Conservation (phyloP, 139 green algal species). For the Tetradesmus lagerheimii region DNA sequence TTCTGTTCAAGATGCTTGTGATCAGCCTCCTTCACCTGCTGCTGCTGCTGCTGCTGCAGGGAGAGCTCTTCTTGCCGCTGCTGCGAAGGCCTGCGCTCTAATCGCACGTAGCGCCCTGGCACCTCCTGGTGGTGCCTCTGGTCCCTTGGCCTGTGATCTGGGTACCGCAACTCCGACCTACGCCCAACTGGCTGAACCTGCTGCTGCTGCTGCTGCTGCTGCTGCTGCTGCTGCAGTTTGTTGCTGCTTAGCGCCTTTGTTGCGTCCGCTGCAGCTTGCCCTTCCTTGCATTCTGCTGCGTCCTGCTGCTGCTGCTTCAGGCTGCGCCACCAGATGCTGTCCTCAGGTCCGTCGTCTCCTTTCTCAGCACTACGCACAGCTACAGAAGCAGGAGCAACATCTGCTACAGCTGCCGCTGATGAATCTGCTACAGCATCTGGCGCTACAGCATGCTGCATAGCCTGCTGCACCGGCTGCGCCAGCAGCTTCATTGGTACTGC, state of each 20-base stretch:
- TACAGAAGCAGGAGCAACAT: not conserved
- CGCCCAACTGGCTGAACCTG: not conserved
- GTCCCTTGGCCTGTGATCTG: not conserved
- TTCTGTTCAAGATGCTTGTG: not conserved
- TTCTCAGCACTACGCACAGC: not conserved
- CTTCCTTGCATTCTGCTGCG: not conserved
- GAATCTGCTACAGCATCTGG: not conserved
- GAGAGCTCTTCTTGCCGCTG: not conserved
- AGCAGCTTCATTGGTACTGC: not conserved
- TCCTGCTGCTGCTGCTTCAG: not conserved
- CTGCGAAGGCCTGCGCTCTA: not conserved
- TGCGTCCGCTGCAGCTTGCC: not conserved
- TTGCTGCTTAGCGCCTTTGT: not conserved
- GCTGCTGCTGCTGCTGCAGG: slow-evolving; percentile 17
- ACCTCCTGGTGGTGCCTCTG: slow-evolving; percentile 4
- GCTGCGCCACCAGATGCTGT: not conserved
- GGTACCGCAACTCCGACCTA: not conserved
- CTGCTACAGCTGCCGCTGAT: not conserved
- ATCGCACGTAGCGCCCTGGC: not conserved
- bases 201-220: slow-evolving; percentile 3
- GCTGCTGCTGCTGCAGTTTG: not conserved
- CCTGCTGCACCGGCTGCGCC: not conserved
- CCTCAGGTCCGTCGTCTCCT: not conserved
- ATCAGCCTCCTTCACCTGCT: not conserved
- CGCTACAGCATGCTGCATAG: not conserved